These are phyloP conservation scores for Phytophthora citrophthora DNA, from an alignment of 352 stramenopile species.

Conservation along the genomic window DNA sequence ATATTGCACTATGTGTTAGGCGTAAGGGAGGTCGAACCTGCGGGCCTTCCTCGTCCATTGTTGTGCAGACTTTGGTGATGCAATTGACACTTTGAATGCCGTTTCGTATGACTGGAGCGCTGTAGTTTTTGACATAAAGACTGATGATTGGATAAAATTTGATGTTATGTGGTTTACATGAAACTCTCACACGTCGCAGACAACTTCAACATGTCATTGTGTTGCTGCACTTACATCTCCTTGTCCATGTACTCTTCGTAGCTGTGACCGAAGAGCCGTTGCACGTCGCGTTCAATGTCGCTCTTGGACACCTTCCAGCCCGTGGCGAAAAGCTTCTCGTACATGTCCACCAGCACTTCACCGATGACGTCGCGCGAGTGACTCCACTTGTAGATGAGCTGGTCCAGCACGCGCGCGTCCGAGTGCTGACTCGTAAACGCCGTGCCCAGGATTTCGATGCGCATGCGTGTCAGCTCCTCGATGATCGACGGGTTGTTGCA, in stretches of 20 bases:
- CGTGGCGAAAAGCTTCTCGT: conserved; percentile 81
- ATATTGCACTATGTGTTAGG: neutral
- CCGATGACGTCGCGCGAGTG: conserved; percentile 92
- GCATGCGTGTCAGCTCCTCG: conserved; percentile 85
- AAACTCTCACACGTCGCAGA: conserved; percentile 1
- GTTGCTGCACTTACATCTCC: conserved; percentile 12
- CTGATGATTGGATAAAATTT: conserved; percentile 9
- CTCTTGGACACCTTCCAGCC: conserved; percentile 87
- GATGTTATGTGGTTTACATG: conserved; percentile 2
- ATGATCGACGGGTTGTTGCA: conserved; percentile 97
- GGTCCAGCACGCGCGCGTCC: conserved; percentile 93
- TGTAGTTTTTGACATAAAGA: neutral
- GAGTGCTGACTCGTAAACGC: conserved; percentile 95
- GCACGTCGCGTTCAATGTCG: conserved; percentile 89
- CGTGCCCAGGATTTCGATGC: conserved; percentile 94
- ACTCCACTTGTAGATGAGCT: conserved; percentile 96
- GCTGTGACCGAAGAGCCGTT: conserved; percentile 83
- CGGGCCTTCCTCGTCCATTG: conserved; percentile 49
- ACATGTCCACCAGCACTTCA: conserved; percentile 89
- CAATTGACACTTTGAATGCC: conserved; percentile 26
- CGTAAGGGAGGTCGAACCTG: conserved; percentile 23
- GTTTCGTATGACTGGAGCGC: conserved; percentile 29
- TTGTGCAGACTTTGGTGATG: conserved; percentile 6
- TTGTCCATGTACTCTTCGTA: conserved; percentile 95
- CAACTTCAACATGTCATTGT: too few species aligned